Conservation (phyloP, 2,329 filamentous ascomycete genomes). For the Aspergillus sp. region DNA sequence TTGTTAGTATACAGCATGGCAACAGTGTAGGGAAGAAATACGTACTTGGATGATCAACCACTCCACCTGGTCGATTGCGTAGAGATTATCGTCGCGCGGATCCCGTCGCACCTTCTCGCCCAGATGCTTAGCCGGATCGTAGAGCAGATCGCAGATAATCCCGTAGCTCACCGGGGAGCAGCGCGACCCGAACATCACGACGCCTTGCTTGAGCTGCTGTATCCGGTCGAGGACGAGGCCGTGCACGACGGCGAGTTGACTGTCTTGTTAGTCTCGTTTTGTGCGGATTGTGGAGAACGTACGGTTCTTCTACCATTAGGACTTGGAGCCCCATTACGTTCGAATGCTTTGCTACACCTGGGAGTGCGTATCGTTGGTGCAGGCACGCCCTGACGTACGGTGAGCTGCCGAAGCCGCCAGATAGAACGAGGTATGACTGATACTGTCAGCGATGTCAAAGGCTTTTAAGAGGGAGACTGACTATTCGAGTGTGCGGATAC, state of each 20-base stretch:
- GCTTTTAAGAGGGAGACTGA: conserved; percentile 8
- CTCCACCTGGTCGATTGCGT: conserved; percentile 34
- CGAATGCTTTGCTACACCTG: conserved; percentile 12
- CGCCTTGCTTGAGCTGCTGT: conserved; percentile 29
- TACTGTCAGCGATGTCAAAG: neutral
- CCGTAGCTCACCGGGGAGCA: conserved; percentile 39
- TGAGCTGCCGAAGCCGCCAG: conserved; percentile 36
- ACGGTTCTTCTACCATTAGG: conserved; percentile 35
- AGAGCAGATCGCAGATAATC: conserved; percentile 33
- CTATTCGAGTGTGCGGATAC: conserved; percentile 29
- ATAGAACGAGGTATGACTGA: conserved; percentile 32
- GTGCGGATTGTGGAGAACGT: too few relatives aligned
- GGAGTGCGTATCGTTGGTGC: conserved; percentile 21
- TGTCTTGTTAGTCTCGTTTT: neutral
- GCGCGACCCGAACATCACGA: conserved; percentile 29
- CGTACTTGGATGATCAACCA: conserved; percentile 38
- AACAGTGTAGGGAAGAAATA: neutral
- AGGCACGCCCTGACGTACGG: conserved; percentile 30
- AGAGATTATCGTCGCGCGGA: conserved; percentile 32
- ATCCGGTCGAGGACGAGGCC: conserved; percentile 35
- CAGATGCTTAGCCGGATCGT: conserved; percentile 29
- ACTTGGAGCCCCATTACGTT: conserved; percentile 27
- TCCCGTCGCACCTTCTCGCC: conserved; percentile 29
- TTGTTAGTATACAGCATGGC: neutral
- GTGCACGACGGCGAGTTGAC: conserved; percentile 34